Evolutionary conservation across 2,329 filamentous ascomycete species (phyloP).

Genomic region (Epicoccum nigrum): DNA sequence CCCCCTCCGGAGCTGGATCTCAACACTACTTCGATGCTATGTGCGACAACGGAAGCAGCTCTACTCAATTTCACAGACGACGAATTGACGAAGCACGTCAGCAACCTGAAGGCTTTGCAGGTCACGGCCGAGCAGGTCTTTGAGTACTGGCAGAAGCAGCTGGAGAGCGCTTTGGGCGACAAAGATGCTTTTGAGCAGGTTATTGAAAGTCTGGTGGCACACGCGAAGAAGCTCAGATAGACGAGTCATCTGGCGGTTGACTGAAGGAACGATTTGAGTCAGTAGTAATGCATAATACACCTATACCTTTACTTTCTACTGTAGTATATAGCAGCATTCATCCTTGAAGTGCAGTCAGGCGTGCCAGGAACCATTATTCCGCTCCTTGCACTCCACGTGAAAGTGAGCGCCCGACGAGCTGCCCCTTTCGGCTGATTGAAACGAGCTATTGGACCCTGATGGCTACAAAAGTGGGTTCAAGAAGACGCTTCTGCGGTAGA

Average conservation of each 20-base stretch:
- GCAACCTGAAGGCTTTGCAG: constrained; percentile 71
- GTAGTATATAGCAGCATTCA: too few relatives aligned
- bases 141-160: constrained; percentile 85
- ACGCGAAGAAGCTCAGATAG: constrained; percentile 83
- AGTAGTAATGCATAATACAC: constrained; percentile 13
- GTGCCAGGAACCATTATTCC: constrained; percentile 4
- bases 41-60: constrained; percentile 83
- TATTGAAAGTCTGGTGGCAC: constrained; percentile 94
- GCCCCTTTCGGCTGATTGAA: constrained; percentile 7
- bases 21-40: constrained; percentile 76
- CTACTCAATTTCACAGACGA: constrained; percentile 77
- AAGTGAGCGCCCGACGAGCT: constrained; percentile 1
- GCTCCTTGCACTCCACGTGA: constrained; percentile 8
- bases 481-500: constrained; percentile 8
- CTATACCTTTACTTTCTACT: too few relatives aligned
- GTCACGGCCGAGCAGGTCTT: constrained; percentile 76
- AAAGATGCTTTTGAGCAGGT: constrained; percentile 94
- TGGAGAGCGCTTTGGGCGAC: constrained; percentile 86
- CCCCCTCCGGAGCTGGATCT: constrained; percentile 79
- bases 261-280: constrained; percentile 44
- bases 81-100: constrained; percentile 76
- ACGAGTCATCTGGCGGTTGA: not conserved
- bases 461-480: not conserved
- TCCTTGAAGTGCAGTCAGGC: not conserved
- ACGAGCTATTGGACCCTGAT: constrained; percentile 18